Evolutionary conservation across 805 yeast species (phyloP).

Genomic region (Lipomyces spencermartinsiae): DNA sequence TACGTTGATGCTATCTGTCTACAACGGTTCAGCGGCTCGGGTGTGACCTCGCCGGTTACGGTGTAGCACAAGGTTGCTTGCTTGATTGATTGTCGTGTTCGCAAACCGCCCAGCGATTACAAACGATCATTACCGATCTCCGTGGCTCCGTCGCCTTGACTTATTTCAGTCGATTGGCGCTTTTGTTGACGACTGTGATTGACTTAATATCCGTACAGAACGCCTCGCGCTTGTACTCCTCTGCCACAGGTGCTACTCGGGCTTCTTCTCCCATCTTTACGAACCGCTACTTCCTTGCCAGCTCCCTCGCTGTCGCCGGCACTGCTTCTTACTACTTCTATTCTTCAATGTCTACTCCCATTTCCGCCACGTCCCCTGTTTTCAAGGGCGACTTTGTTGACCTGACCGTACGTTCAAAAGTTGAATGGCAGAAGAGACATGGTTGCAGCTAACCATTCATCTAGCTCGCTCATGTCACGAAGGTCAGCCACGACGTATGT

Average conservation of each 20-base stretch:
- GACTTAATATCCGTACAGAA: neutral
- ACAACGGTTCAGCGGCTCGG: neutral
- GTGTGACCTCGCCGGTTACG: neutral
- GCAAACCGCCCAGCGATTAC: neutral
- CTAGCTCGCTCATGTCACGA: constrained; percentile 29
- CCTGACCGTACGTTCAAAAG: constrained; percentile 26
- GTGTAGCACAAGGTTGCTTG: neutral
- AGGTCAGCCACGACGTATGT: constrained; percentile 31
- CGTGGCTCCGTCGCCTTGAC: neutral
- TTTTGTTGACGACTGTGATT: neutral
- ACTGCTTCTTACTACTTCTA: constrained; percentile 28
- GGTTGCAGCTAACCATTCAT: neutral
- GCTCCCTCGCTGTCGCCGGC: constrained; percentile 31
- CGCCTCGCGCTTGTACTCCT: constrained; percentile 20
- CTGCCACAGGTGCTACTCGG: constrained; percentile 11
- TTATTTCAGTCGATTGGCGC: neutral
- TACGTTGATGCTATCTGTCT: neutral
- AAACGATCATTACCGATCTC: neutral
- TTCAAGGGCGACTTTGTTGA: constrained; percentile 32
- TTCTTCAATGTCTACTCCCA: constrained; percentile 30
- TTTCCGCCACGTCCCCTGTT: constrained; percentile 31
- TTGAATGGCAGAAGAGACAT: neutral
- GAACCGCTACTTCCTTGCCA: constrained; percentile 15
- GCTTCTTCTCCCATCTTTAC: constrained; percentile 2
- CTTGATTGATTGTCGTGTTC: neutral